A percentile compares a stretch with the other conserved stretches of the same genome.
These are phyloP conservation scores for Blumeria graminis DNA, from an alignment of 2,329 filamentous ascomycete genomes.

Conservation along the genomic window DNA sequence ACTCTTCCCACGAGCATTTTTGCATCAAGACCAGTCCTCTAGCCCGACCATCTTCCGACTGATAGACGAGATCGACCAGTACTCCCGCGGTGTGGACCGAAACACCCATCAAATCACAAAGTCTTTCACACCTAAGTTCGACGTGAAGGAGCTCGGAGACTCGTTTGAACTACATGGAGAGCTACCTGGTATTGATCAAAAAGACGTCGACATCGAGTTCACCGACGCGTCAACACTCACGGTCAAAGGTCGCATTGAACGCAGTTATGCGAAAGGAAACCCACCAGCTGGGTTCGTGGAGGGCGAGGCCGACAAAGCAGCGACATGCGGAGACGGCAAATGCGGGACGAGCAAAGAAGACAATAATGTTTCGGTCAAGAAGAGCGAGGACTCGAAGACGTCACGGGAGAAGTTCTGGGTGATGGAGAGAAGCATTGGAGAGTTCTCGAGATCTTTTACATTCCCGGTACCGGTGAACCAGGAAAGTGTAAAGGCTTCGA, in stretches of 20 bases:
- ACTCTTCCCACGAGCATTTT: slow-evolving; percentile 30
- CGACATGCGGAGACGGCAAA: too few relatives aligned
- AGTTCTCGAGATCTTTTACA: slow-evolving; percentile 25
- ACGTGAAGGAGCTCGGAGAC: slow-evolving; percentile 44
- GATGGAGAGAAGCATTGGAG: slow-evolving; percentile 30
- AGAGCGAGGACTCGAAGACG: too few relatives aligned
- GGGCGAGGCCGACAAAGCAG: background rate
- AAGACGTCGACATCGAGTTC: slow-evolving; percentile 57
- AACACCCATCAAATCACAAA: slow-evolving; percentile 22
- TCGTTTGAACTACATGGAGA: slow-evolving; percentile 60
- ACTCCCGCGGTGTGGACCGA: slow-evolving; percentile 16
- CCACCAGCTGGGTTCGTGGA: background rate
- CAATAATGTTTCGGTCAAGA: too few relatives aligned
- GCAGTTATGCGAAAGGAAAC: slow-evolving; percentile 12
- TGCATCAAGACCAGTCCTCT: slow-evolving; percentile 18
- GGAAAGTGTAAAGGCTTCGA: slow-evolving; percentile 32
- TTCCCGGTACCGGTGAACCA: slow-evolving; percentile 42
- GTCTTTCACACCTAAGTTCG: slow-evolving; percentile 54
- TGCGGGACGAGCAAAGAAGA: too few relatives aligned
- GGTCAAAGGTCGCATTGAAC: slow-evolving; percentile 45
- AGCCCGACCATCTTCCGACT: slow-evolving; percentile 38
- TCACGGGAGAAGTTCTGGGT: slow-evolving; percentile 31
- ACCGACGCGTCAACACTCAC: slow-evolving; percentile 49
- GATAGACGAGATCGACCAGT: slow-evolving; percentile 37
- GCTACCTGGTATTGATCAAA: slow-evolving; percentile 50